Percentiles rank a stretch among this genome's conserved stretches.
These are phyloP conservation scores for Pythium sukuiense DNA, from an alignment of 352 stramenopile species.

Conservation along the genomic window DNA sequence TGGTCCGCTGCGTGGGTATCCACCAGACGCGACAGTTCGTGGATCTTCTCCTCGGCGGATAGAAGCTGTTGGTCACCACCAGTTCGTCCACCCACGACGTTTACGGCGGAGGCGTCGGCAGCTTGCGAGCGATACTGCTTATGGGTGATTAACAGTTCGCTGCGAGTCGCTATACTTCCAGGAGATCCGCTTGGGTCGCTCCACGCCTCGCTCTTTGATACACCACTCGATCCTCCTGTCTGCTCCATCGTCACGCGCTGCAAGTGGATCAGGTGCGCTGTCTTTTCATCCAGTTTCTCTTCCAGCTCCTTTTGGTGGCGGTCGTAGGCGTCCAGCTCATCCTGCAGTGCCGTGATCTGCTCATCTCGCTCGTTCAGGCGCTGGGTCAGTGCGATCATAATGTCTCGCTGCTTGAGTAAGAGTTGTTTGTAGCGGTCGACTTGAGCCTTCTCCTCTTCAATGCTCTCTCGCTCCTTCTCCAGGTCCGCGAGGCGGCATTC, in stretches of 20 bases:
- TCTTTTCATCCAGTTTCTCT: conserved; percentile 95
- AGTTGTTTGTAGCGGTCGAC: conserved; percentile 96
- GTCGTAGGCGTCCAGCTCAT: conserved; percentile 94
- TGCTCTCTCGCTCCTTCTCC: conserved; percentile 92
- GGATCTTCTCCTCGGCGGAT: conserved; percentile 84
- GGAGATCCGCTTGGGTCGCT: neutral
- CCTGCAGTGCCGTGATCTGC: conserved; percentile 94
- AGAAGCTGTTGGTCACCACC: conserved; percentile 33
- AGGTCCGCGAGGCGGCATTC: conserved; percentile 90
- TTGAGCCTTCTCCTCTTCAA: conserved; percentile 94
- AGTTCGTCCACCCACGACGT: conserved; percentile 13
- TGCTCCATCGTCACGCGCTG: conserved; percentile 91
- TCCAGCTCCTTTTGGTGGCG: conserved; percentile 91
- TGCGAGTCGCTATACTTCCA: neutral
- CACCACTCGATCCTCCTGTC: conserved; percentile 28
- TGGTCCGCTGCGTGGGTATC: conserved; percentile 59
- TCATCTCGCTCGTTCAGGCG: conserved; percentile 94
- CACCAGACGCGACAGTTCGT: conserved; percentile 70
- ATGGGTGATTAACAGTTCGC: conserved; percentile 56
- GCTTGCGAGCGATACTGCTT: conserved; percentile 69
- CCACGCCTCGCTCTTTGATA: neutral
- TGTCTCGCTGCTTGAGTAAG: conserved; percentile 95
- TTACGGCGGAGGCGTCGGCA: conserved; percentile 6
- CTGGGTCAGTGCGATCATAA: conserved; percentile 96
- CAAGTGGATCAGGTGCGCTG: conserved; percentile 91